Conservation (phyloP, 306 rosid species). For the Fragaria iinumae region DNA sequence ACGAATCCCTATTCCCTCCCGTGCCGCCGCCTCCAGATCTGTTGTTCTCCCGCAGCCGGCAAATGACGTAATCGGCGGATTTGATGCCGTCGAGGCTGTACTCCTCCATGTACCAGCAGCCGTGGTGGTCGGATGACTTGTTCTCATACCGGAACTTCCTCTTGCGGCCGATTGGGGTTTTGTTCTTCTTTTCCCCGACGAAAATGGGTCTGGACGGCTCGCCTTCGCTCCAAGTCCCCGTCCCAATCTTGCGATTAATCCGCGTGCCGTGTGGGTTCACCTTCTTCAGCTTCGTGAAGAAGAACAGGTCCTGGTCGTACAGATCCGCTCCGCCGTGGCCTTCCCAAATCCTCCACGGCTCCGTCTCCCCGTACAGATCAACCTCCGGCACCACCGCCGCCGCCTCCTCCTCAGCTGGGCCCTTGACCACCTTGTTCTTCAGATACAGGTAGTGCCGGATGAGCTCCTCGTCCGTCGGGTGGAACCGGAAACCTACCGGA, state of each 20-base stretch:
- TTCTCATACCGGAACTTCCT: slow-evolving; percentile 11
- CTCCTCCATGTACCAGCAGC: slow-evolving; percentile 8
- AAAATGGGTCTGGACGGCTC: not conserved
- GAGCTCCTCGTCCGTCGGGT: not conserved
- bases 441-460: not conserved
- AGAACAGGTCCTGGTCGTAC: slow-evolving; percentile 1
- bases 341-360: slow-evolving; percentile 7
- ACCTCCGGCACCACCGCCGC: not conserved
- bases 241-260: not conserved
- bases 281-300: not conserved
- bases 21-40: not conserved
- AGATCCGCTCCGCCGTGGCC: not conserved
- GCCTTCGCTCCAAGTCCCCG: slow-evolving; percentile 7
- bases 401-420: not conserved
- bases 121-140: not conserved
- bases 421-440: not conserved
- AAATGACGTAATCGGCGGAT: not conserved
- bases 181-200: not conserved
- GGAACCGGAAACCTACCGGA: slow-evolving; percentile 13
- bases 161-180: not conserved
- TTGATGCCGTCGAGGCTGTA: not conserved
- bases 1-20: not conserved
- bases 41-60: not conserved
- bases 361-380: not conserved
- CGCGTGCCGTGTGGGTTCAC: slow-evolving; percentile 1